A percentile compares a stretch with the other conserved stretches of the same genome.
phyloP scores from a whole-genome alignment of 164 flowering plant genomes.

The Magnolia changhungtana region DNA sequence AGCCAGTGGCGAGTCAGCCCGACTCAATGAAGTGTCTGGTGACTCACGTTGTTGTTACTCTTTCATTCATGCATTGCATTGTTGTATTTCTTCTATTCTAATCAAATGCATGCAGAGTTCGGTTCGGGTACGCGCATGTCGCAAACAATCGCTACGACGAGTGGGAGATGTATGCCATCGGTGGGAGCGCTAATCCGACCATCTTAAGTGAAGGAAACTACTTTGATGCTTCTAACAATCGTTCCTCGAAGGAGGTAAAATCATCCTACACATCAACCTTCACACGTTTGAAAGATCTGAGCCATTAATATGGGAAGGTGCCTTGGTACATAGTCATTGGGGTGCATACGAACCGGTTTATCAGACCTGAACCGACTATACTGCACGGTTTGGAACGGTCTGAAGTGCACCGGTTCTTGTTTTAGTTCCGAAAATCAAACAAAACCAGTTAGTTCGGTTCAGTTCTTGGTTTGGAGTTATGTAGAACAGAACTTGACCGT shows the following conservation, averaged over 20 bases:
- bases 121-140: constrained; percentile 44
- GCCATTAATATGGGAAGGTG: too few species aligned
- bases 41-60: neutral
- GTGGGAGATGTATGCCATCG: constrained; percentile 58
- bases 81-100: neutral
- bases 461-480: too few species aligned
- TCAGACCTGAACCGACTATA: neutral
- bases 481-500: too few species aligned
- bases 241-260: constrained; percentile 40
- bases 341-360: neutral
- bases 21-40: too few species aligned
- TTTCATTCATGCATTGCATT: neutral
- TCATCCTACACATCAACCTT: neutral
- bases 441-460: too few species aligned
- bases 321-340: neutral
- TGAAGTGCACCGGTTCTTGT: too few species aligned
- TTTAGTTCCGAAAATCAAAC: too few species aligned
- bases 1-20: too few species aligned
- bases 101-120: constrained; percentile 26
- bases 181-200: constrained; percentile 52
- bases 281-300: too few species aligned
- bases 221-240: constrained; percentile 36
- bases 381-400: too few species aligned
- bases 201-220: constrained; percentile 53
- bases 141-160: constrained; percentile 42